phyloP scores from a whole-genome alignment of 1,284 basidiomycete species.

The Fomitopsis palustris region DNA sequence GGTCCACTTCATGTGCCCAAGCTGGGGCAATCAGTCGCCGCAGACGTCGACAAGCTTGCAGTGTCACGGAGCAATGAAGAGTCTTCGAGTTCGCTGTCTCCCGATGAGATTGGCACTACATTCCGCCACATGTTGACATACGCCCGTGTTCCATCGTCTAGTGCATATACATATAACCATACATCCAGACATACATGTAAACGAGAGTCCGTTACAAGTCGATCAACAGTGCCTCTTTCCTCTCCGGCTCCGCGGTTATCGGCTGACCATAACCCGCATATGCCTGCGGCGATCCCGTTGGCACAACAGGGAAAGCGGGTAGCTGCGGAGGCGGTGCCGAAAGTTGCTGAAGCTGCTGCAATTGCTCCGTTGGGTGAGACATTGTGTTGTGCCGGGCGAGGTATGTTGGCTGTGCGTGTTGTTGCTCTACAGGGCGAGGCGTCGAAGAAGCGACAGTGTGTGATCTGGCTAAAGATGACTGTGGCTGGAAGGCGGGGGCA shows the following conservation, averaged over 20 bases:
- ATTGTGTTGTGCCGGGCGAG: slow-evolving; percentile 22
- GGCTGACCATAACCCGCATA: slow-evolving; percentile 48
- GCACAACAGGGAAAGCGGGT: slow-evolving; percentile 69
- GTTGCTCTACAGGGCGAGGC: slow-evolving; percentile 9
- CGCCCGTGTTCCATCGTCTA: background rate
- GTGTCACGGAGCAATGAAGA: background rate
- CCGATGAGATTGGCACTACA: no score
- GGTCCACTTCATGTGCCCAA: no score
- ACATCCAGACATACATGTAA: background rate
- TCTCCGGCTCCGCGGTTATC: slow-evolving; percentile 56
- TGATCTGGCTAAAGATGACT: slow-evolving; percentile 34
- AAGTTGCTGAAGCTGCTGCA: slow-evolving; percentile 31
- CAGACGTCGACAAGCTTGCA: no score
- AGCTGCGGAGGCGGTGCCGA: slow-evolving; percentile 34
- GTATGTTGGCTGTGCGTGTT: slow-evolving; percentile 10
- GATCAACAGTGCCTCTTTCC: slow-evolving; percentile 84
- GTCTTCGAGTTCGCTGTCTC: no score
- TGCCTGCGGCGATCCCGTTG: slow-evolving; percentile 57
- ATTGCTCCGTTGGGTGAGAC: slow-evolving; percentile 29
- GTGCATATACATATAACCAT: slow-evolving; percentile 1
- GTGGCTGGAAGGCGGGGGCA: slow-evolving; percentile 9
- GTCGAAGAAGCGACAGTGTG: slow-evolving; percentile 35
- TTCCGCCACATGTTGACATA: background rate
- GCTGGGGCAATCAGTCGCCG: no score
- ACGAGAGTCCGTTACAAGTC: slow-evolving; percentile 43